These are phyloP conservation scores for Hypoxylon subgilvum DNA, from an alignment of 495 filamentous ascomycete species.

Conservation along the genomic window DNA sequence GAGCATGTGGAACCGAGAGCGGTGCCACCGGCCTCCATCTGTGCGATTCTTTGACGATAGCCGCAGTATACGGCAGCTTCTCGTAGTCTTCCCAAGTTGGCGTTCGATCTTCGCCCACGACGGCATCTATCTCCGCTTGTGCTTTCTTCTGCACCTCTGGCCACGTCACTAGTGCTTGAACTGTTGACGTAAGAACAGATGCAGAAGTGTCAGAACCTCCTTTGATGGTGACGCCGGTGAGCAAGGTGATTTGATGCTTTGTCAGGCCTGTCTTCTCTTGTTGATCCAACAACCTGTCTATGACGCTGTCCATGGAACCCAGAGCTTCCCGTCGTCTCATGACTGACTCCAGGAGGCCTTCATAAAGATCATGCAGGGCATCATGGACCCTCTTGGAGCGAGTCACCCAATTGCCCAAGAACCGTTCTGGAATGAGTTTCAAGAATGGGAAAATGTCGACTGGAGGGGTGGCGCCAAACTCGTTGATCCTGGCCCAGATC, in stretches of 20 bases:
- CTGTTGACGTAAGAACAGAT: slow-evolving; percentile 44
- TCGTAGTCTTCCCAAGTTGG: slow-evolving; percentile 47
- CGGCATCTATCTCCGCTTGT: slow-evolving; percentile 33
- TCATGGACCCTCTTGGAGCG: no score
- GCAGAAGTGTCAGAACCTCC: slow-evolving; percentile 57
- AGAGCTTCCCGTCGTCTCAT: no score
- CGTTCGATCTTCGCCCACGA: slow-evolving; percentile 42
- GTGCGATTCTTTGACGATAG: slow-evolving; percentile 48
- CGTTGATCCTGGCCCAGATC: no score
- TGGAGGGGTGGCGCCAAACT: no score
- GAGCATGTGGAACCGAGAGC: slow-evolving; percentile 45
- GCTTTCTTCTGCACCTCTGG: slow-evolving; percentile 45
- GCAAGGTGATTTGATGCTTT: background rate
- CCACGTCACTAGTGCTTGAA: slow-evolving; percentile 52
- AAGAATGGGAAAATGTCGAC: no score
- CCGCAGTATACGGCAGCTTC: slow-evolving; percentile 50
- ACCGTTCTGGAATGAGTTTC: no score
- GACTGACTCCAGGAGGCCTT: no score
- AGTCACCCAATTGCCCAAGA: no score
- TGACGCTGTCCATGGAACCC: no score
- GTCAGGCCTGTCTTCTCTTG: no score
- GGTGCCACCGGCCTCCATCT: slow-evolving; percentile 48
- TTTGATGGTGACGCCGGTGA: slow-evolving; percentile 47
- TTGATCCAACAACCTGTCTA: no score
- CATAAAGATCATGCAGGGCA: no score